Percentiles rank a stretch among this genome's conserved stretches.
Evolutionary conservation across 2,329 filamentous ascomycete genomes (phyloP).

Genomic region (Talaromyces sp.): DNA sequence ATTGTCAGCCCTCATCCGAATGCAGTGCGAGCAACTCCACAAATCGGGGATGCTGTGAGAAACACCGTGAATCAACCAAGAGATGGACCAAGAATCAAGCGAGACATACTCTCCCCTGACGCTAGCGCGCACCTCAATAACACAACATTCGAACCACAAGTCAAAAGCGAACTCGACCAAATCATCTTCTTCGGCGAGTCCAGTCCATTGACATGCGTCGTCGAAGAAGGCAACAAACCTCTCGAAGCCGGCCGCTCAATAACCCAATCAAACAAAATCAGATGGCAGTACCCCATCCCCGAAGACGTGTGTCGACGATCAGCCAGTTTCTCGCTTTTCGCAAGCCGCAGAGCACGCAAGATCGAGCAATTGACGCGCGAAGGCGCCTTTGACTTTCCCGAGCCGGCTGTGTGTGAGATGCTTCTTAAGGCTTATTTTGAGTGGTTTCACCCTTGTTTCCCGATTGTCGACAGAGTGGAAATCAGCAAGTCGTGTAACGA

Average conservation of each 20-base stretch:
- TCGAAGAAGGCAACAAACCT: slow-evolving; percentile 38
- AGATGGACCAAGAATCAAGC: slow-evolving; percentile 6
- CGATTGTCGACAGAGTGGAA: slow-evolving; percentile 51
- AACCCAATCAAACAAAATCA: slow-evolving; percentile 31
- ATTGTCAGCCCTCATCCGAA: slow-evolving; percentile 18
- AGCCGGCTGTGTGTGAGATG: slow-evolving; percentile 42
- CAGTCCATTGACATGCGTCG: slow-evolving; percentile 51
- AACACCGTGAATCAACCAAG: not conserved
- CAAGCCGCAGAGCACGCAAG: slow-evolving; percentile 30
- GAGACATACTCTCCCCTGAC: slow-evolving; percentile 19
- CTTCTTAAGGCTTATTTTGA: slow-evolving; percentile 55
- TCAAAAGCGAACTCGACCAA: slow-evolving; percentile 23
- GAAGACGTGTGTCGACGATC: slow-evolving; percentile 22
- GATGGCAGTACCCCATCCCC: slow-evolving; percentile 40
- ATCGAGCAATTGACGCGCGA: slow-evolving; percentile 41
- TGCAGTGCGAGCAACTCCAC: not conserved
- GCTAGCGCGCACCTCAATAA: slow-evolving; percentile 16
- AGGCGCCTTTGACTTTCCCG: slow-evolving; percentile 49
- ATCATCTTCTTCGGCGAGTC: slow-evolving; percentile 51
- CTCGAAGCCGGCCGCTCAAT: slow-evolving; percentile 31
- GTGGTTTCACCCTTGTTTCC: slow-evolving; percentile 59
- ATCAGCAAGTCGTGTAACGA: slow-evolving; percentile 43
- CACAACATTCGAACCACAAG: slow-evolving; percentile 1
- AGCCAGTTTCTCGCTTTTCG: slow-evolving; percentile 20
- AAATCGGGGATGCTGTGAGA: not conserved